Conservation (phyloP, 2,329 filamentous ascomycete genomes). For the Trichocomaceae sp. region DNA sequence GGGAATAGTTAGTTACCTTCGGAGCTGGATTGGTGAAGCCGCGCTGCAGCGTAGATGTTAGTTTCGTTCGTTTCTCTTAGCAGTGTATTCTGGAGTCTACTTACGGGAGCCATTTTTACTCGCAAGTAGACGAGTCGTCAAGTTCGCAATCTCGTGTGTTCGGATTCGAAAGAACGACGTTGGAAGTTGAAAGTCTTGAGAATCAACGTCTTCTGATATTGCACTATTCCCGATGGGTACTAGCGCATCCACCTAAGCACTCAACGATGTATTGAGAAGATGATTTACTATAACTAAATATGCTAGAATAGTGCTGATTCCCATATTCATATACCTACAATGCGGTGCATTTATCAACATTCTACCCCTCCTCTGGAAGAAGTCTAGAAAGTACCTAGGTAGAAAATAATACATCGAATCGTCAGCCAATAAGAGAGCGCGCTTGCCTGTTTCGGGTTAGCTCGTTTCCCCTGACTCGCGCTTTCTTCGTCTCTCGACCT, state of each 20-base stretch:
- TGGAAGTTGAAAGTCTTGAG: background rate
- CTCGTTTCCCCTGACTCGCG: background rate
- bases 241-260: background rate
- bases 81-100: background rate
- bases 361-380: no score
- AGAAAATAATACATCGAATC: background rate
- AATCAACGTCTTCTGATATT: background rate
- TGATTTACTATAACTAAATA: no score
- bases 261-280: background rate
- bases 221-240: background rate
- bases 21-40: constrained; percentile 43
- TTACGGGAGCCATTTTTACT: constrained; percentile 9
- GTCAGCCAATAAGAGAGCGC: constrained; percentile 1
- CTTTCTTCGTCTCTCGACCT: background rate
- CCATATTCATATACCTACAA: no score
- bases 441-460: background rate
- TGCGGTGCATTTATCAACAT: no score
- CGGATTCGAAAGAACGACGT: background rate
- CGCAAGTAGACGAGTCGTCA: background rate
- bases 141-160: background rate
- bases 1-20: constrained; percentile 30
- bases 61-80: background rate
- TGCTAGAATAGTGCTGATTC: no score
- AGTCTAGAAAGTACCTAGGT: no score
- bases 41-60: constrained; percentile 27